These are phyloP conservation scores for Phytophthora pseudosyringae DNA, from an alignment of 352 stramenopile species.

Conservation along the genomic window DNA sequence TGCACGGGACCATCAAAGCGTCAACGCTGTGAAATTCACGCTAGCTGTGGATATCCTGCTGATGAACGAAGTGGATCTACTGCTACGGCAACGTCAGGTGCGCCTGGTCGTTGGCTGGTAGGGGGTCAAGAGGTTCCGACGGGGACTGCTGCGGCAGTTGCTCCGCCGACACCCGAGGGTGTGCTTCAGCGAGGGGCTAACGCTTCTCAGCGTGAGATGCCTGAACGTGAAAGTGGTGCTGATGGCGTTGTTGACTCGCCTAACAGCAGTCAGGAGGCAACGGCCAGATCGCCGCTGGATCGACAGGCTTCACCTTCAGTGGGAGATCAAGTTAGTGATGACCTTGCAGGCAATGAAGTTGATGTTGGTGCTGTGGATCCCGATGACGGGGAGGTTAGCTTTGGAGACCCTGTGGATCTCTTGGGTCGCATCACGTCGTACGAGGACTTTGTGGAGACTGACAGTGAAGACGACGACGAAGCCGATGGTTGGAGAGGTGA, in stretches of 20 bases:
- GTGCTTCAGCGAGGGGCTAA: not conserved
- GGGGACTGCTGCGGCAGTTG: not conserved
- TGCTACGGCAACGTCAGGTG: not conserved
- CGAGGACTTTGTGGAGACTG: not conserved
- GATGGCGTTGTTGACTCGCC: not conserved
- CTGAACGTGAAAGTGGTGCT: not conserved
- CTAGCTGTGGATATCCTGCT: not conserved
- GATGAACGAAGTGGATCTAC: not conserved
- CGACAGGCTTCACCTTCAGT: not conserved
- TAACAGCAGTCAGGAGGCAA: not conserved
- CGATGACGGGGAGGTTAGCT: not conserved
- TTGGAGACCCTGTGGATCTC: constrained; percentile 1
- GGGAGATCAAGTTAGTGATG: not conserved
- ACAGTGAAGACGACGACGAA: constrained; percentile 2
- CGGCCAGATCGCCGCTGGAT: not conserved
- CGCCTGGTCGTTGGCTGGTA: not conserved
- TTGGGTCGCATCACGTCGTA: not conserved
- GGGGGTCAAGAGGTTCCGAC: not conserved
- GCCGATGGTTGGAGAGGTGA: not conserved
- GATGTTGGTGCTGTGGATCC: not conserved
- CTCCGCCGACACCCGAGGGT: not conserved
- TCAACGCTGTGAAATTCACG: not conserved
- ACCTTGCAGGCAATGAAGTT: not conserved
- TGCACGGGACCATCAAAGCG: not conserved
- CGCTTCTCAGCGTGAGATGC: not conserved